These are phyloP conservation scores for Penicillium sp. DNA, from an alignment of 2,329 filamentous ascomycete genomes.

Conservation along the genomic window DNA sequence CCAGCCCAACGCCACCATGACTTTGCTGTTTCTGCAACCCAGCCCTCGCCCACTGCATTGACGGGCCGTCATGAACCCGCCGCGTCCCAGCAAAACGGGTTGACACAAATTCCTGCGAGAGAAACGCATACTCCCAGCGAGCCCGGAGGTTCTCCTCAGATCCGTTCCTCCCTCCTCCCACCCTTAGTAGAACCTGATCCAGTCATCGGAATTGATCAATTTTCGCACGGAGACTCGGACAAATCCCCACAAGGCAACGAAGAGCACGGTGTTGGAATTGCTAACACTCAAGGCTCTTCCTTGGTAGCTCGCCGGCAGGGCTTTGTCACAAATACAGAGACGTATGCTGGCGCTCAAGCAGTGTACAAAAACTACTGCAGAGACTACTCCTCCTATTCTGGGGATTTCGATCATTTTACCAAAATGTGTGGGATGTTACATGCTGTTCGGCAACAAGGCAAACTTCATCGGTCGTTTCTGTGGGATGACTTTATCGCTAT, in stretches of 20 bases:
- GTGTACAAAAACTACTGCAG: constrained; percentile 40
- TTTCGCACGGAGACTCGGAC: constrained; percentile 15
- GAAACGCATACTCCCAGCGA: background rate
- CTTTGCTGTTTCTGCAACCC: constrained; percentile 1
- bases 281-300: constrained; percentile 7
- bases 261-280: background rate
- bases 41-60: constrained; percentile 19
- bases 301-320: constrained; percentile 22
- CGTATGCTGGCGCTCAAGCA: constrained; percentile 23
- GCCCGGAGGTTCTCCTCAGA: constrained; percentile 2
- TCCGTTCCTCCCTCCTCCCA: background rate
- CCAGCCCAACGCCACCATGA: constrained; percentile 16
- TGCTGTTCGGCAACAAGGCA: constrained; percentile 28
- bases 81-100: constrained; percentile 5
- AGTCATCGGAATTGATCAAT: constrained; percentile 12
- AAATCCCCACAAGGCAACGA: background rate
- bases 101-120: constrained; percentile 3
- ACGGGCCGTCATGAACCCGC: constrained; percentile 17
- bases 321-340: constrained; percentile 20
- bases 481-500: constrained; percentile 51
- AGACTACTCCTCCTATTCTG: constrained; percentile 41
- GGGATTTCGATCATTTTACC: constrained; percentile 39
- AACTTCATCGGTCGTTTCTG: constrained; percentile 37
- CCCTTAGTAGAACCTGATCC: background rate
- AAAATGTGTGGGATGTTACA: constrained; percentile 40